Evolutionary conservation across 768 basidiomycete species (phyloP), one percentile per base, ranked within the genome.

Genomic region (Phanerodontia chrysosporium): DNA sequence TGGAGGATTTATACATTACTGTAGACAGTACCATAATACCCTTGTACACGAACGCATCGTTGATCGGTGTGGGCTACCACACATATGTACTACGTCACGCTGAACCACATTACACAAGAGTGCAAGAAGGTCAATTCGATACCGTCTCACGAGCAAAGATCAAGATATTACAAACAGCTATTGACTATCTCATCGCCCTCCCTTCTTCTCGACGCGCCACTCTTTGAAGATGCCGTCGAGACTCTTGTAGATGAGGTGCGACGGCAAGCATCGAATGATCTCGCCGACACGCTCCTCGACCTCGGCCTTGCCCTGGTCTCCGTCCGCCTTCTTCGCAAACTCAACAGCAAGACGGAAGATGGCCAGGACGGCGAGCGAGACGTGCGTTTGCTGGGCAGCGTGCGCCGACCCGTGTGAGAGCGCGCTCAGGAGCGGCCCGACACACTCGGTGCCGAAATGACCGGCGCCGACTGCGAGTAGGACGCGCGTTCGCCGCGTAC

Each of bases 151-250:
- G 18, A 42, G 39, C 39, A 42, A 18, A 18, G 4, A 42, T 4
- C 39, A 42, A 42, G 39, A 45, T 24, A 45, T 22, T 22, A 49
- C 28, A 57, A 57, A 21, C 25, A 60, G 36, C 62, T 56, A 66
- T 64, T 42, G 61, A 67, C 5, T 63, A 67, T 18, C 18, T 42
- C 39, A 42, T n/a, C 67, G 58, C 42, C 86, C 74, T 46, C 86
- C 85, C 73, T 90, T 92, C 77, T 90, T 92, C 65, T 90, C 88
- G 55, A 85, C 85, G 67, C 85, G 78, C 90, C 90, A 92, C 69
- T 96, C 94, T 69, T 91, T 92, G 76, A 95, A 98, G 66, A 98
- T 90, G 29, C 91, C 90, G 73, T 99, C 97, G 70, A 98, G 72
- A 67, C 90, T 92, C 75, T 92, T 92, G 75, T 92, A 90, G 61